Percentiles rank a stretch among this genome's conserved stretches.
Evolutionary conservation across 1,284 basidiomycete genomes (phyloP).

Genomic region (Crucibulum parvulum): DNA sequence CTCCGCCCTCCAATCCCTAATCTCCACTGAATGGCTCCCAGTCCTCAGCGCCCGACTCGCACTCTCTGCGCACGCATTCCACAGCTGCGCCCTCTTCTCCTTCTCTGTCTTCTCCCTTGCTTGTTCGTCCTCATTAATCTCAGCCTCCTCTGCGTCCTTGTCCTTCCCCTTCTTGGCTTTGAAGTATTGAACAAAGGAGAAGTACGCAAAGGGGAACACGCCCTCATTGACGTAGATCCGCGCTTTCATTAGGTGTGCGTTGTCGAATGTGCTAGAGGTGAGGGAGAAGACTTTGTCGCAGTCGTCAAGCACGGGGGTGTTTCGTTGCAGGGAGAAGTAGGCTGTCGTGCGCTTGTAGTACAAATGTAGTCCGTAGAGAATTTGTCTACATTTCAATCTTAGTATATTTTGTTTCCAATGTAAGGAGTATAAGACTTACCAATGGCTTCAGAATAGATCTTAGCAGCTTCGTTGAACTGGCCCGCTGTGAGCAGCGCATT

Average conservation of each 20-base stretch:
- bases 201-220: conserved; percentile 66
- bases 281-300: conserved; percentile 85
- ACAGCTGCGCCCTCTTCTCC: conserved; percentile 69
- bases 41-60: conserved; percentile 74
- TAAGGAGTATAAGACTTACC: conserved; percentile 48
- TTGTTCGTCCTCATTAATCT: conserved; percentile 64
- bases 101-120: conserved; percentile 64
- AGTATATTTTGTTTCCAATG: not conserved
- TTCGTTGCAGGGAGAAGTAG: conserved; percentile 81
- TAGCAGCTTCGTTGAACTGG: conserved; percentile 81
- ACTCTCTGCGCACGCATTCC: conserved; percentile 81
- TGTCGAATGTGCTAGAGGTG: conserved; percentile 74
- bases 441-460: conserved; percentile 82
- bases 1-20: conserved; percentile 79
- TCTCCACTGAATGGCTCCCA: conserved; percentile 72
- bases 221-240: conserved; percentile 84
- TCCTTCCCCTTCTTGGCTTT: conserved; percentile 54
- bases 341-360: conserved; percentile 95
- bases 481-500: conserved; percentile 75
- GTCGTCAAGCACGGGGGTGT: conserved; percentile 82
- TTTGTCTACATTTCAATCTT: conserved; percentile 54
- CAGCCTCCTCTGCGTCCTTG: conserved; percentile 56
- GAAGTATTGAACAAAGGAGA: conserved; percentile 62
- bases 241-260: conserved; percentile 87
- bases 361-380: conserved; percentile 82